Percentiles rank a stretch among this genome's conserved stretches.
Conservation (phyloP, 768 basidiomycete genomes). For the Macrocybe gigantea region DNA sequence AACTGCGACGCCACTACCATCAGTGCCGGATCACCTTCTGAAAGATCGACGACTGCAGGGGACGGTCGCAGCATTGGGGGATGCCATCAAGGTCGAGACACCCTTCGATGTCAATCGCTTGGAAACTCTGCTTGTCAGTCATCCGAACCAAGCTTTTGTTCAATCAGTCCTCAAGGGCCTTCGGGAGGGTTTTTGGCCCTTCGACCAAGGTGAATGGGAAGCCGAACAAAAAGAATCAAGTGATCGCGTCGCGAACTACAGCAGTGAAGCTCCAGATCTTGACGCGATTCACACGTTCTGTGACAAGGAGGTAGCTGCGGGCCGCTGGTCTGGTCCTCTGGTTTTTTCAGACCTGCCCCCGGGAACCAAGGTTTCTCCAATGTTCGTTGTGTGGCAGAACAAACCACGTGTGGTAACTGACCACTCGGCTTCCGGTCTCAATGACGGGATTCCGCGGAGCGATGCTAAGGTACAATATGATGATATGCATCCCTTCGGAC, state of each 20-base stretch:
- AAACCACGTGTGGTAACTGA: neutral
- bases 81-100: slow-evolving; percentile 28
- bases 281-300: neutral
- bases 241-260: neutral
- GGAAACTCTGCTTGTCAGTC: slow-evolving; percentile 8
- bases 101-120: slow-evolving; percentile 17
- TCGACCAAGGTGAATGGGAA: neutral
- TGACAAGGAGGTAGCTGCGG: neutral
- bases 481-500: neutral
- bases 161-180: slow-evolving; percentile 1
- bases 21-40: neutral
- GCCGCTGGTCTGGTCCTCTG: neutral
- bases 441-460: neutral
- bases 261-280: neutral
- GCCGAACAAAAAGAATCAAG: neutral
- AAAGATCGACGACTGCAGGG: too few species aligned
- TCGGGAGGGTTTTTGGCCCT: slow-evolving; percentile 4
- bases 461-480: neutral
- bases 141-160: slow-evolving; percentile 4
- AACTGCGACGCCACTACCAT: neutral
- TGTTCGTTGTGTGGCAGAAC: neutral
- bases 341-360: neutral
- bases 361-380: neutral
- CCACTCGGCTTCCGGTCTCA: neutral
- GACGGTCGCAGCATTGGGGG: too few species aligned